Conservation (phyloP, 1,139 yeast species). For the Suhomyces chickasaworum region DNA sequence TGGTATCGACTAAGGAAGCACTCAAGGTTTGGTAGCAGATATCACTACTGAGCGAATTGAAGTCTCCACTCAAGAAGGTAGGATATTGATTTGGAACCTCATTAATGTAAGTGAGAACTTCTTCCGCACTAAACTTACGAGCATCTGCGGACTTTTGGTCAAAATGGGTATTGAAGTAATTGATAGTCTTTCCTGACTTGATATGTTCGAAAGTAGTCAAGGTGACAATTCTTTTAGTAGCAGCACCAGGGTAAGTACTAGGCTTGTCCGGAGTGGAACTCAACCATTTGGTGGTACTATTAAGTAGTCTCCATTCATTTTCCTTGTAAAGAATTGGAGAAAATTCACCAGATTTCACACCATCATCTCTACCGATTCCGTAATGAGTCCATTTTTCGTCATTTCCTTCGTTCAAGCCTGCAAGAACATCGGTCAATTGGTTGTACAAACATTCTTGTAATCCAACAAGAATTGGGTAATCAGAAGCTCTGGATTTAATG, state of each 20-base stretch:
- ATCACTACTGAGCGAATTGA: conserved; percentile 38
- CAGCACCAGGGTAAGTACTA: conserved; percentile 47
- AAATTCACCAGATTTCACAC: conserved; percentile 44
- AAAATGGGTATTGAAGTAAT: conserved; percentile 45
- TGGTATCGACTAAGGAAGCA: conserved; percentile 22
- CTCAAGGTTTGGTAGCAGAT: conserved; percentile 34
- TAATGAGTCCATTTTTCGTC: conserved; percentile 38
- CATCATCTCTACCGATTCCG: conserved; percentile 55
- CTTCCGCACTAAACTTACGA: conserved; percentile 31
- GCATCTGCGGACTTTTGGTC: conserved; percentile 47
- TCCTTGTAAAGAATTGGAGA: conserved; percentile 46
- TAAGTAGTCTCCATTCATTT: conserved; percentile 30
- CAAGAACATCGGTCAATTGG: conserved; percentile 31
- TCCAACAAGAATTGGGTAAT: conserved; percentile 31
- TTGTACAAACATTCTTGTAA: conserved; percentile 35
- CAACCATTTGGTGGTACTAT: conserved; percentile 47
- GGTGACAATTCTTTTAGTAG: conserved; percentile 45
- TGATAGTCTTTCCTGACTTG: conserved; percentile 27
- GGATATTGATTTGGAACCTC: conserved; percentile 32
- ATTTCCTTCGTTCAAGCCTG: conserved; percentile 19
- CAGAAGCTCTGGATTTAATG: conserved; percentile 17
- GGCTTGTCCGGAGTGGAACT: conserved; percentile 44
- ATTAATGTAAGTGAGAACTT: conserved; percentile 35
- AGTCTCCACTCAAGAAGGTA: conserved; percentile 42
- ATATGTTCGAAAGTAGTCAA: conserved; percentile 34